Evolutionary conservation across 2,329 filamentous ascomycete genomes (phyloP), one percentile per base, ranked within the genome.

Genomic region (Penicillium sp.): DNA sequence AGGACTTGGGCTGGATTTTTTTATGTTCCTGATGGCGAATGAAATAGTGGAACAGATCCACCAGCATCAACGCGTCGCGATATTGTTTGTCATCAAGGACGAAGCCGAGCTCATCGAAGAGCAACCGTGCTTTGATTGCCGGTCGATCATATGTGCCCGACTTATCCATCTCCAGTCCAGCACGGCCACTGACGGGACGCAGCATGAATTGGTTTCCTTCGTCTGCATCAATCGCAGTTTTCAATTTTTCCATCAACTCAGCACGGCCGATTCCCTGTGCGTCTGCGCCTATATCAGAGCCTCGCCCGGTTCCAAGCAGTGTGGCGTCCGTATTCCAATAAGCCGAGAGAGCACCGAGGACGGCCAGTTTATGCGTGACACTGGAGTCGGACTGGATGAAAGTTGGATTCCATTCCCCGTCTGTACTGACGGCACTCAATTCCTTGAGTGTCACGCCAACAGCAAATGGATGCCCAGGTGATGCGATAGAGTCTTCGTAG

Each of bases 51-150:
- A 99, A 99, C 3, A 97, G 81, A 72, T 99, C 94, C 2, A 97
- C 90, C 80, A 99, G 90, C 94, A 99, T 99, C 58, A 99, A 79
- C 6, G 89, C 91, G 77, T 99, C 94, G 31, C 95, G 89, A 72
- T 99, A 99, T 73, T 99, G 94, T 64, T 97, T 86, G 64, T 99
- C 93, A 66, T 99, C 95, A 33, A 99, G 83, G n/a, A 97, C 90
- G 62, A 99, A 88, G 50, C 95, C 94, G 58, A 99, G 93, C 71
- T 99, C 95, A 70, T 99, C 93, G 67, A 99, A 99, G 2, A 97
- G 79, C 19, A 99, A 78, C 40, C 89, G 90, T 29, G 93, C 91
- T 75, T 97, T 97, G 79, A 94, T 88, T 69, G 93, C 94, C 3
- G 94, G 90, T 17, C 85, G 82, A 57, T 90, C 87, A 29, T 85